A percentile compares a stretch with the other conserved stretches of the same genome.
Evolutionary conservation across 495 filamentous ascomycete genomes (phyloP).

Genomic region (Pyrenopolyporus hunteri): DNA sequence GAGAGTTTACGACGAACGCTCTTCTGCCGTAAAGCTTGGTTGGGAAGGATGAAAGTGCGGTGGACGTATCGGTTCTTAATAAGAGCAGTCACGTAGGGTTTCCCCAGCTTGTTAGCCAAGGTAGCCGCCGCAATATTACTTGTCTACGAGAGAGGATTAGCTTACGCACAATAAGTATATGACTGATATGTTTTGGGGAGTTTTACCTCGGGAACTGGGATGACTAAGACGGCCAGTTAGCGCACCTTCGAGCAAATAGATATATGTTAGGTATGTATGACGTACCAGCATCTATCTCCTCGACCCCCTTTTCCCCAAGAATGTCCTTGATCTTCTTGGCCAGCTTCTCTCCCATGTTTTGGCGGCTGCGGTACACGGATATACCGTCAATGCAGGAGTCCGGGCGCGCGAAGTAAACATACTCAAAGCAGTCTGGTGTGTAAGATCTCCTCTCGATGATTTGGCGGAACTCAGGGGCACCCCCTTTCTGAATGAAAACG

Average conservation of each 20-base stretch:
- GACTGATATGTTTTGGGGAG: too few species aligned
- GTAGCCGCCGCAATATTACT: constrained; percentile 83
- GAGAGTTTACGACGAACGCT: constrained; percentile 79
- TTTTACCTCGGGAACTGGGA: too few species aligned
- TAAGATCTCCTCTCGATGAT: constrained; percentile 74
- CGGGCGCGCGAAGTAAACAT: constrained; percentile 80
- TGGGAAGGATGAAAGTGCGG: constrained; percentile 78
- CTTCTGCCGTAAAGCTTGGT: constrained; percentile 80
- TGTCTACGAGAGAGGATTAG: too few species aligned
- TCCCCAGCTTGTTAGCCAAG: constrained; percentile 76
- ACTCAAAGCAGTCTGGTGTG: constrained; percentile 95
- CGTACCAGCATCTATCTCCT: constrained; percentile 89
- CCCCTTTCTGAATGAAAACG: constrained; percentile 89
- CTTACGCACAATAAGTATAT: too few species aligned
- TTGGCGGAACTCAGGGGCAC: constrained; percentile 75
- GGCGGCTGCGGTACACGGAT: constrained; percentile 82
- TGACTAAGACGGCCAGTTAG: too few species aligned
- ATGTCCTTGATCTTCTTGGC: constrained; percentile 77
- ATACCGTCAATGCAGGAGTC: constrained; percentile 81
- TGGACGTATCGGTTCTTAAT: constrained; percentile 97
- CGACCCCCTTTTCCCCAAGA: constrained; percentile 75
- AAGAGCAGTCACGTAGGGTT: constrained; percentile 78
- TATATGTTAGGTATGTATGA: too few species aligned
- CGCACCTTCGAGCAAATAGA: too few species aligned
- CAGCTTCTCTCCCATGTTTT: constrained; percentile 90